Percentiles rank a stretch among this genome's conserved stretches.
phyloP scores from a whole-genome alignment of 2,329 filamentous ascomycete species.

The Pseudocercospora musae region DNA sequence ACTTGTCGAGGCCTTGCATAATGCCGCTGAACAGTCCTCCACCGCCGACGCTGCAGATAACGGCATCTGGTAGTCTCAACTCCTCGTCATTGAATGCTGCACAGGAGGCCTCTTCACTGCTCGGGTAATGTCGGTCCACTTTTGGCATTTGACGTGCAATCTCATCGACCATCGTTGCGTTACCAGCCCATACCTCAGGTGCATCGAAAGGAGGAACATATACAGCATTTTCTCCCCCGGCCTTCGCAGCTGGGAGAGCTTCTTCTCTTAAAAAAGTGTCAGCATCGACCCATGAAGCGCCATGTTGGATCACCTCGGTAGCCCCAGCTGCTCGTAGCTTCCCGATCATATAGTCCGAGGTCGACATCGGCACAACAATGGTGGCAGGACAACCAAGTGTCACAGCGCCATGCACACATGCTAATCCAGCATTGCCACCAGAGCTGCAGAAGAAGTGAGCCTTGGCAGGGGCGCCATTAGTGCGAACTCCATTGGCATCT shows the following conservation, averaged over 20 bases:
- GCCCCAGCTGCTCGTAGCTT: conserved; percentile 67
- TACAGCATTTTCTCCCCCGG: conserved; percentile 50
- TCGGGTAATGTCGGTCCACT: conserved; percentile 13
- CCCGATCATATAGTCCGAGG: conserved; percentile 65
- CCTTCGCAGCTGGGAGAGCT: conserved; percentile 44
- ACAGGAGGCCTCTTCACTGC: background rate
- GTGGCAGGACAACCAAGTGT: conserved; percentile 64
- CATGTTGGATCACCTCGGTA: conserved; percentile 65
- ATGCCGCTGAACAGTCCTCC: conserved; percentile 77
- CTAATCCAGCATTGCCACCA: conserved; percentile 81
- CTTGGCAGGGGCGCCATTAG: conserved; percentile 62
- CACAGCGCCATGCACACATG: conserved; percentile 69
- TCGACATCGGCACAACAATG: conserved; percentile 68
- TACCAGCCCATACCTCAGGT: conserved; percentile 64
- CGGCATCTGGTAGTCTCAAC: conserved; percentile 55
- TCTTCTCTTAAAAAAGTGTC: conserved; percentile 62
- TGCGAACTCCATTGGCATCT: conserved; percentile 68
- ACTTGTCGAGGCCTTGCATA: conserved; percentile 62
- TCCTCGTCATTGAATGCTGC: background rate
- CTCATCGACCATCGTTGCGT: conserved; percentile 57
- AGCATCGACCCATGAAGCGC: conserved; percentile 66
- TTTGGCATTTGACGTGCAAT: conserved; percentile 40
- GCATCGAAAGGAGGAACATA: conserved; percentile 71
- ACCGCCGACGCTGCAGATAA: conserved; percentile 77
- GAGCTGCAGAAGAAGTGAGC: conserved; percentile 64